phyloP scores from a whole-genome alignment of 1,139 yeast genomes.

The Hyphopichia buzzinii region DNA sequence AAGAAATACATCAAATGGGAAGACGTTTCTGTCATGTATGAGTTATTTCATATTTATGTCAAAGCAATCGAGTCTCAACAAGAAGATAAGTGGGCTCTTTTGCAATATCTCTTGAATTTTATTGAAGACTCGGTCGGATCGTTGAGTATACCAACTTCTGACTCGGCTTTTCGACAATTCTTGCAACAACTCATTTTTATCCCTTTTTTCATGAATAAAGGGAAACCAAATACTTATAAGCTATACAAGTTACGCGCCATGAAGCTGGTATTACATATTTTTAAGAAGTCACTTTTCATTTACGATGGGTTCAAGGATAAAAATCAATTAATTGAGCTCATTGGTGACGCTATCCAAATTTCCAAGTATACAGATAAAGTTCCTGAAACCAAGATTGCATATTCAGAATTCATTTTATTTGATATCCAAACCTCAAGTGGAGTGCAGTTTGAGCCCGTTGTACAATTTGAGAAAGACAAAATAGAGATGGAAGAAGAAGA shows the following conservation, averaged over 20 bases:
- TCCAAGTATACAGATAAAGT: slow-evolving; percentile 1
- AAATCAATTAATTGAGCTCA: slow-evolving; percentile 11
- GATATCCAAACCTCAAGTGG: slow-evolving; percentile 9
- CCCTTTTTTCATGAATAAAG: neutral
- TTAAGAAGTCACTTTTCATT: slow-evolving; percentile 13
- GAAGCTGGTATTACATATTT: slow-evolving; percentile 12
- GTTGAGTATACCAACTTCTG: slow-evolving; percentile 18
- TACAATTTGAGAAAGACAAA: neutral
- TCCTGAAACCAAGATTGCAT: neutral
- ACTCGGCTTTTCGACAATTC: slow-evolving; percentile 20
- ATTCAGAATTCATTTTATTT: neutral
- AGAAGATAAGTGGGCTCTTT: slow-evolving; percentile 28
- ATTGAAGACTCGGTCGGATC: slow-evolving; percentile 14
- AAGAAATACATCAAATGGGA: slow-evolving; percentile 23
- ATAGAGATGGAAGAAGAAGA: neutral
- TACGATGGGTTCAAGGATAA: slow-evolving; percentile 39
- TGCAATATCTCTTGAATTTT: slow-evolving; percentile 23
- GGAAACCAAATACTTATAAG: slow-evolving; percentile 5
- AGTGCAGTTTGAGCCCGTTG: neutral
- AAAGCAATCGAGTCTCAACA: slow-evolving; percentile 20
- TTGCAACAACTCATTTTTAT: slow-evolving; percentile 14
- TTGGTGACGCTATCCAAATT: slow-evolving; percentile 10
- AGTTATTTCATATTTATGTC: slow-evolving; percentile 30
- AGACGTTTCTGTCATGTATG: slow-evolving; percentile 24
- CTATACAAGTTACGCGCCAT: slow-evolving; percentile 14